Percentiles rank a stretch among this genome's conserved stretches.
Conservation (phyloP, 768 basidiomycete species). For the Galerina marginata region DNA sequence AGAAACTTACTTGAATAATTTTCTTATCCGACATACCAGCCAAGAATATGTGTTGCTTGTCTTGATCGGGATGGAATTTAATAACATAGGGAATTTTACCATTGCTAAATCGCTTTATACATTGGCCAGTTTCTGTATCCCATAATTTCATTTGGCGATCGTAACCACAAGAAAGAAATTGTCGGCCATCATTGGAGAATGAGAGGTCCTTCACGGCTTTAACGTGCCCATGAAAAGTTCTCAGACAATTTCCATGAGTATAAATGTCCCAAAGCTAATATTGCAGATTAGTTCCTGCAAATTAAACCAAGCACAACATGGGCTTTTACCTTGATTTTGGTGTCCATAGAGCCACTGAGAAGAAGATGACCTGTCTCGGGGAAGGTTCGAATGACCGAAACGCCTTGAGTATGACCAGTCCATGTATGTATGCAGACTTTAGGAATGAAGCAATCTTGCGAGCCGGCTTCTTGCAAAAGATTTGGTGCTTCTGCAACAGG, state of each 20-base stretch:
- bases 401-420: constrained; percentile 97
- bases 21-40: constrained; percentile 99
- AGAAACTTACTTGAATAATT: constrained; percentile 83
- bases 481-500: constrained; percentile 88
- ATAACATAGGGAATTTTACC: constrained; percentile 98
- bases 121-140: constrained; percentile 99
- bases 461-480: constrained; percentile 77
- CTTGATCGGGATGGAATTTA: constrained; percentile 93
- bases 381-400: constrained; percentile 92
- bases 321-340: constrained; percentile 85
- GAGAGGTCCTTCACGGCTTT: constrained; percentile 96
- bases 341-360: constrained; percentile 96
- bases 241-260: constrained; percentile 92
- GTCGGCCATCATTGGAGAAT: constrained; percentile 91
- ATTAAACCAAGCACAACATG: background rate
- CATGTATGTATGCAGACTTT: constrained; percentile 97
- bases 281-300: constrained; percentile 9
- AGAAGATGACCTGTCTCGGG: constrained; percentile 92
- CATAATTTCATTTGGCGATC: constrained; percentile 98
- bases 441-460: constrained; percentile 92
- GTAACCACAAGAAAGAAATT: constrained; percentile 91
- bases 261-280: constrained; percentile 96
- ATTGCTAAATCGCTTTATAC: constrained; percentile 94
- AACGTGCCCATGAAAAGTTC: constrained; percentile 96
- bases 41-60: constrained; percentile 95